These are phyloP conservation scores for Podaxis mareebaensis DNA, from an alignment of 768 basidiomycete species.

Conservation along the genomic window DNA sequence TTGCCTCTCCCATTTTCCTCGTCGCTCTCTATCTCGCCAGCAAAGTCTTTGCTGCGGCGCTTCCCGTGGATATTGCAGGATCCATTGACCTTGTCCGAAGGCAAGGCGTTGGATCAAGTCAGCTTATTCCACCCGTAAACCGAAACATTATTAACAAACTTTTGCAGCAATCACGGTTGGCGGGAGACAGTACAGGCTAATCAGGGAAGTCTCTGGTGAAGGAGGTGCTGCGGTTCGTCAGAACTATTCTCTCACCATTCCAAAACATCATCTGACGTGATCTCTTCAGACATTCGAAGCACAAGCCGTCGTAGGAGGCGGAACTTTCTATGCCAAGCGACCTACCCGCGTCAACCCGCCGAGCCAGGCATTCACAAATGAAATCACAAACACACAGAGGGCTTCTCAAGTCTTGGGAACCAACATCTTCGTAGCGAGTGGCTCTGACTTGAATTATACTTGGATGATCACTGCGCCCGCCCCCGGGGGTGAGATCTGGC, in stretches of 20 bases:
- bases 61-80: background rate
- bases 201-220: background rate
- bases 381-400: background rate
- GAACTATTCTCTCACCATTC: background rate
- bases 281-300: background rate
- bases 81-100: background rate
- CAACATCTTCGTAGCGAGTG: background rate
- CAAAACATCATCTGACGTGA: background rate
- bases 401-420: background rate
- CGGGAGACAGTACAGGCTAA: background rate
- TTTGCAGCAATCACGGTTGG: background rate
- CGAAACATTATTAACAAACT: background rate
- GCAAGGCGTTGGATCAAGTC: background rate
- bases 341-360: background rate
- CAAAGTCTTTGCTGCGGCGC: background rate
- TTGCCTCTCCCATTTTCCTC: background rate
- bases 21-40: background rate
- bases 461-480: background rate
- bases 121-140: background rate
- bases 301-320: background rate
- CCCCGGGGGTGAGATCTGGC: background rate
- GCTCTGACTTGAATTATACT: background rate
- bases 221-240: background rate
- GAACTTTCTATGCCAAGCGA: background rate
- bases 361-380: background rate